These are phyloP conservation scores for Tremella mesenterica DNA, from an alignment of 768 basidiomycete species.

Conservation along the genomic window DNA sequence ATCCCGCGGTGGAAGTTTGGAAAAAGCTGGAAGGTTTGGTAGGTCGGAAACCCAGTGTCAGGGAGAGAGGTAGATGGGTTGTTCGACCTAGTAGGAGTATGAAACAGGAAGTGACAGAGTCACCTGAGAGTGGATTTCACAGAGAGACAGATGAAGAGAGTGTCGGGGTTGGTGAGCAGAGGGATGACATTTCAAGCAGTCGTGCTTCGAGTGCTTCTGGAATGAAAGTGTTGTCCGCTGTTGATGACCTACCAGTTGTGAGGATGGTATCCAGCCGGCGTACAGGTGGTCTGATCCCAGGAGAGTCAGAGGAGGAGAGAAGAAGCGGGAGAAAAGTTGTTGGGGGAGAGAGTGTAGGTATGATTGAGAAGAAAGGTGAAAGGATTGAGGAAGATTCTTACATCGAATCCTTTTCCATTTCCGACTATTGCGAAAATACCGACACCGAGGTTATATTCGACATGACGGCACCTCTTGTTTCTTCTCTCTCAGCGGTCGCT, in stretches of 20 bases:
- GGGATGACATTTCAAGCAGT: too few relatives aligned
- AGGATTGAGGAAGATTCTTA: too few relatives aligned
- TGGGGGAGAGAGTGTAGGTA: too few relatives aligned
- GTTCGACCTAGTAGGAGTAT: too few relatives aligned
- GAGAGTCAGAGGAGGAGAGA: too few relatives aligned
- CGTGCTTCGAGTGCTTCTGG: neutral
- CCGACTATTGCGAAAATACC: neutral
- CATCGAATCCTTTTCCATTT: neutral
- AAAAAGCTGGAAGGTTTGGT: neutral
- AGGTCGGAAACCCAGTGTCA: neutral
- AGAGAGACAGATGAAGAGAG: too few relatives aligned
- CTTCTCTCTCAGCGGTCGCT: constrained; percentile 7
- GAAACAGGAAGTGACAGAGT: too few relatives aligned
- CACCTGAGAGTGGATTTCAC: too few relatives aligned
- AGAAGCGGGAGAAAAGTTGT: too few relatives aligned
- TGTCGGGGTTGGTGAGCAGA: too few relatives aligned
- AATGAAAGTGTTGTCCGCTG: neutral
- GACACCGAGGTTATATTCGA: constrained; percentile 19
- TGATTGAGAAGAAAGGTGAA: too few relatives aligned
- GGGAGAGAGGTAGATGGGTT: neutral
- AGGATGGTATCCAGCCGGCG: neutral
- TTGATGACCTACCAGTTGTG: too few relatives aligned
- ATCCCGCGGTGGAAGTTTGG: neutral
- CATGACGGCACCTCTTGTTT: constrained; percentile 21
- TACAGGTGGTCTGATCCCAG: neutral